Base-by-base conservation (phyloP, 345 rosid species). In the Brassica nigra region DNA sequence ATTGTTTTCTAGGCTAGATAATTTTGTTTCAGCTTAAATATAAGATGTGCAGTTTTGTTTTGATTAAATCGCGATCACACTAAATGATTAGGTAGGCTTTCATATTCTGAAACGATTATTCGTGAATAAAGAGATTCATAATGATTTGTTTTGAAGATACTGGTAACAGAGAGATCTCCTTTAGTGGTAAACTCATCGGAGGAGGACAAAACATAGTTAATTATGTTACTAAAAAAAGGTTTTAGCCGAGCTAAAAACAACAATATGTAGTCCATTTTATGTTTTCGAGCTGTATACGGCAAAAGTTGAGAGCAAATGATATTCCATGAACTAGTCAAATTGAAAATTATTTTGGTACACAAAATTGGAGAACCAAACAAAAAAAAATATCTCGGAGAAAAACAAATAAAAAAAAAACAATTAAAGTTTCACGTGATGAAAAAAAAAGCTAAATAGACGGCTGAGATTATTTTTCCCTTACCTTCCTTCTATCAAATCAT, bases 281-380 rank as follows among this genome's bases (percentile, higher is more conserved):
- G 5, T 16, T 57, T 57, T 57, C 27, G 0, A 18, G 12, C 62
- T 57, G 5, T 16, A 8, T 54, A 54, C 2, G 4, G 59, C 15
- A 55, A 7, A 55, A 57, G 62, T 18, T 3, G 3, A 57, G 29
- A 57, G 20, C 4, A 18, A 18, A 18, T 57, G 29, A 8, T 55
- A 55, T 57, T 57, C 62, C 62, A 57, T 20, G 28, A 57, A 18
- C 5, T 57, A 76, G 75, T 77, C 80, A 69, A 68, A 61, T 69
- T 30, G 8, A 61, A 77, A 59, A 68, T 76, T 27, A 44, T 8
- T 61, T 77, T 70, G 69, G 80, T 62, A 62, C 70, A 44, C 80
- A 68, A 23, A 59, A 30, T 62, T 62, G 75, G 4, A 11, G 34
- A 52, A 34, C 29, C 47, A 65, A 34, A 15, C n/a, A 9, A 15